A percentile compares a stretch with the other conserved stretches of the same genome.
Conservation (phyloP, 306 rosid genomes). For the Amphicarpaea edgeworthii region DNA sequence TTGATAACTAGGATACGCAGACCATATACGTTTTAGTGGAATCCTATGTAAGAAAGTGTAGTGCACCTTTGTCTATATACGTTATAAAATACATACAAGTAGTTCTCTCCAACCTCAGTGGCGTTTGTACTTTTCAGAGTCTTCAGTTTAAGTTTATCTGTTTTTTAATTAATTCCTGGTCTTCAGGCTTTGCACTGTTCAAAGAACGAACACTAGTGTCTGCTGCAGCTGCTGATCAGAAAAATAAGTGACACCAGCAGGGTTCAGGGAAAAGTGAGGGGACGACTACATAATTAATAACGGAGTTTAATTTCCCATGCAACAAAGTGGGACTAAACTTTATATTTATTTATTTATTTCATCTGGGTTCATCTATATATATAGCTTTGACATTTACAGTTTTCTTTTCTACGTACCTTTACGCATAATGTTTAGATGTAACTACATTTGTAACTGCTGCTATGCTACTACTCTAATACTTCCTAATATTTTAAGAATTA, state of each 20-base stretch:
- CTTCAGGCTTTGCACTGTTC: constrained; percentile 23
- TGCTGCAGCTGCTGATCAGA: background rate
- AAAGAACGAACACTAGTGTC: background rate
- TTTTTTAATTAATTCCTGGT: background rate
- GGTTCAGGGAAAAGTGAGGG: background rate
- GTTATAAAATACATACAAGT: background rate
- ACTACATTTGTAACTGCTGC: background rate
- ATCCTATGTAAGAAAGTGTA: constrained; percentile 49
- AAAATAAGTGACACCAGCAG: background rate
- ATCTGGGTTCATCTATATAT: background rate
- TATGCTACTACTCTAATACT: background rate
- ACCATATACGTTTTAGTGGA: constrained; percentile 44
- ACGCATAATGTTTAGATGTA: background rate
- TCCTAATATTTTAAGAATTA: background rate
- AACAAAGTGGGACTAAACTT: constrained; percentile 3
- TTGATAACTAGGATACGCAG: constrained; percentile 34
- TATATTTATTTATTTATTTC: background rate
- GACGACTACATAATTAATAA: background rate
- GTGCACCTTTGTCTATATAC: constrained; percentile 1
- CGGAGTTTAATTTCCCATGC: background rate
- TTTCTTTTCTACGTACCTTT: background rate
- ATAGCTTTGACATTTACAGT: too few species aligned
- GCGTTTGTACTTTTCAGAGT: background rate
- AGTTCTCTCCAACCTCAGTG: background rate
- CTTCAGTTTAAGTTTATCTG: background rate